A percentile compares a stretch with the other conserved stretches of the same genome.
phyloP scores from a whole-genome alignment of 441 rosid genomes.

The Macaranga tanarius region DNA sequence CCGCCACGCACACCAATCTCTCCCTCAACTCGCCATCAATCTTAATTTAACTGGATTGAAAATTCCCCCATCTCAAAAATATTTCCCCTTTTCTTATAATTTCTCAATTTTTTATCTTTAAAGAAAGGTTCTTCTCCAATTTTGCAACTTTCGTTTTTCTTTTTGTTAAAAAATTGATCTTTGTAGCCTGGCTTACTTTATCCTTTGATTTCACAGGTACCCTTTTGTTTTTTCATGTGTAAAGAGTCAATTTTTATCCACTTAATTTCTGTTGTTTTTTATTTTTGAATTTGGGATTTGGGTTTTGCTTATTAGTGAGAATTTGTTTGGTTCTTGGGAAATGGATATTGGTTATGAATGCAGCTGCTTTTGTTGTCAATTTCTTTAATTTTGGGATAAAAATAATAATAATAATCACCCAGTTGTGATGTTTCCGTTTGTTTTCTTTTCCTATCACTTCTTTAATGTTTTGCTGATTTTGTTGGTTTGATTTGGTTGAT shows the following conservation, averaged over 20 bases:
- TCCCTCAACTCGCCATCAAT: too few species aligned
- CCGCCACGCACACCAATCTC: conserved; percentile 35
- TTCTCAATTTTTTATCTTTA: not conserved
- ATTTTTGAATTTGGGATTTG: not conserved
- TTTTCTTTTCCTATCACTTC: not conserved
- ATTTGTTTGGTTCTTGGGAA: conserved; percentile 7
- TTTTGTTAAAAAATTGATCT: not conserved
- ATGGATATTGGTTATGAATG: not conserved
- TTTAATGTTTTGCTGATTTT: conserved; percentile 1
- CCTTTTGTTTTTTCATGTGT: not conserved
- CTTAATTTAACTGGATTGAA: too few species aligned
- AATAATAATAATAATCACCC: not conserved
- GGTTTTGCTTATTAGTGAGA: not conserved
- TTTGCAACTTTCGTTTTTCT: not conserved
- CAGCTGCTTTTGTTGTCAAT: too few species aligned
- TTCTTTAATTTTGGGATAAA: too few species aligned
- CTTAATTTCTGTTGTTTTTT: not conserved
- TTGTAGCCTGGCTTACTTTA: not conserved
- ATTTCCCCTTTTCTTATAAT: not conserved
- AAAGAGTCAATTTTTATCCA: not conserved
- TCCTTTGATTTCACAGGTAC: conserved; percentile 3
- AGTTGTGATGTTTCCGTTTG: not conserved
- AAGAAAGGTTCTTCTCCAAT: not conserved
- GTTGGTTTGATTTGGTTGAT: conserved; percentile 1
- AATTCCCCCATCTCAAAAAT: too few species aligned